Evolutionary conservation across 805 yeast species (phyloP).

Genomic region (Starmerella tilneyi): DNA sequence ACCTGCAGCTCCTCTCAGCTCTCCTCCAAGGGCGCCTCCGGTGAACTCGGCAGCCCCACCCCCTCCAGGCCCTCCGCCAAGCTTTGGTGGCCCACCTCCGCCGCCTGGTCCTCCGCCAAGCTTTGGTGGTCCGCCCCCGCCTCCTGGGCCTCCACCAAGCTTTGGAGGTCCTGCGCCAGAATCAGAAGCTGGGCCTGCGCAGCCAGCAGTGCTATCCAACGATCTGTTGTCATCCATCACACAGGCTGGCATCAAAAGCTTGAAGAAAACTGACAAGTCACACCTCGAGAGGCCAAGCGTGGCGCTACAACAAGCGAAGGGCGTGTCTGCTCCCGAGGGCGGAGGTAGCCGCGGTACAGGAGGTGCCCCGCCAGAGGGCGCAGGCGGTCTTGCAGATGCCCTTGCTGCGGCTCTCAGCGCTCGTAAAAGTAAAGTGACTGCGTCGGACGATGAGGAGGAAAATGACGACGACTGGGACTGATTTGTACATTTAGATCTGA

Average conservation of each 20-base stretch:
- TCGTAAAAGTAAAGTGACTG: constrained; percentile 72
- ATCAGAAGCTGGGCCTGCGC: constrained; percentile 54
- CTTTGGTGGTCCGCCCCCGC: constrained; percentile 27
- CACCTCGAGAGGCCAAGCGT: constrained; percentile 73
- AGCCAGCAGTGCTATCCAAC: constrained; percentile 18
- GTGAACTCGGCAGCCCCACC: neutral
- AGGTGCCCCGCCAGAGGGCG: constrained; percentile 32
- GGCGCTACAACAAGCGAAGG: constrained; percentile 55
- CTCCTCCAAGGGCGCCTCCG: constrained; percentile 11
- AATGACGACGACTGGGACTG: constrained; percentile 61
- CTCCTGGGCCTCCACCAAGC: constrained; percentile 30
- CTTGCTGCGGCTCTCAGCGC: constrained; percentile 73
- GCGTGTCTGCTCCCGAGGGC: no score
- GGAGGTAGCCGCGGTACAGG: constrained; percentile 24
- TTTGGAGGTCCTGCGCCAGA: constrained; percentile 34
- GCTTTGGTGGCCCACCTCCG: neutral
- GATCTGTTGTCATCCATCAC: constrained; percentile 70
- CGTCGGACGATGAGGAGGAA: constrained; percentile 75
- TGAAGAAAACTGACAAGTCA: constrained; percentile 71
- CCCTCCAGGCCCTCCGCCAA: neutral
- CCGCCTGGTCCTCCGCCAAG: constrained; percentile 29
- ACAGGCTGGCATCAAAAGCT: constrained; percentile 58
- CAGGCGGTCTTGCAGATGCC: constrained; percentile 59
- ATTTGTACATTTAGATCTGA: no score
- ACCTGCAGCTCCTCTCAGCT: constrained; percentile 24